Conservation (phyloP, 2,329 filamentous ascomycete genomes). For the Botrytis cinerea region DNA sequence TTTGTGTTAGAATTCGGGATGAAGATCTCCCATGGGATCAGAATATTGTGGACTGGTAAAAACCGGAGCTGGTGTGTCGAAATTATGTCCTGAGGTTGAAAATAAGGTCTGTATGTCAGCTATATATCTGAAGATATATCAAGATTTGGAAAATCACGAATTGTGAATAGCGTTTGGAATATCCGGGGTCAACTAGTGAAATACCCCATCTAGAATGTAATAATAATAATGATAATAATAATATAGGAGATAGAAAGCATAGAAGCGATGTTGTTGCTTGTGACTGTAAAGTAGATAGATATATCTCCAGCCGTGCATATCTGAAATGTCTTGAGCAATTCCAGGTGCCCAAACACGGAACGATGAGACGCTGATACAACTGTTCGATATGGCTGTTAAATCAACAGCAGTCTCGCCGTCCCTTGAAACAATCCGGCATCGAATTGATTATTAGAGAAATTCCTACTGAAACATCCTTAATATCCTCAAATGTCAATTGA, state of each 20-base stretch:
- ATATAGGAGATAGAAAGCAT: not conserved
- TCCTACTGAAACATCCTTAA: not conserved
- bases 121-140: not conserved
- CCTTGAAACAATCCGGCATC: not conserved
- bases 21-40: slow-evolving; percentile 26
- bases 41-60: not conserved
- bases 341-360: too few species aligned
- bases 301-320: not conserved
- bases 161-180: not conserved
- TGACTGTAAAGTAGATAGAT: not conserved
- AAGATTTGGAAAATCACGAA: not conserved
- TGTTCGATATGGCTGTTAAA: not conserved
- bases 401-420: too few species aligned
- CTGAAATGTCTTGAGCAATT: too few species aligned
- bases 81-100: too few species aligned
- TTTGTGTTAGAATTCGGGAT: slow-evolving; percentile 18
- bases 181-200: not conserved
- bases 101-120: not conserved
- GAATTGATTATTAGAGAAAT: not conserved
- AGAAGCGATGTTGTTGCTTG: not conserved
- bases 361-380: not conserved
- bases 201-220: not conserved
- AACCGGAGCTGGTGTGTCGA: not conserved
- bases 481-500: not conserved
- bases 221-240: not conserved